These are phyloP conservation scores for Mycena chlorophos DNA, from an alignment of 768 basidiomycete species.

Conservation along the genomic window DNA sequence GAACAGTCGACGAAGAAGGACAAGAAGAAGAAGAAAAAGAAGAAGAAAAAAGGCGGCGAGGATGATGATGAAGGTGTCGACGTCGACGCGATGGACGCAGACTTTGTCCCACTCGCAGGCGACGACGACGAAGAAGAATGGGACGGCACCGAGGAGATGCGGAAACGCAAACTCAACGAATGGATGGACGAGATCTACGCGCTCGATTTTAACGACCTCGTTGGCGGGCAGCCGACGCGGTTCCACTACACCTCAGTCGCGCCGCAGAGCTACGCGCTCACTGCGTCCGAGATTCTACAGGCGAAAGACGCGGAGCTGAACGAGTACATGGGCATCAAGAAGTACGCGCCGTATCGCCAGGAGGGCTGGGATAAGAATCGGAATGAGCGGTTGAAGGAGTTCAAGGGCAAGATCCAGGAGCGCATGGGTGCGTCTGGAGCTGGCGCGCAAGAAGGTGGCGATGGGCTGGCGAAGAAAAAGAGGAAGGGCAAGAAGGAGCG, in stretches of 20 bases:
- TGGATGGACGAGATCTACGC: slow-evolving; percentile 91
- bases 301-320: slow-evolving; percentile 94
- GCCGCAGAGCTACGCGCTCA: slow-evolving; percentile 64
- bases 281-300: slow-evolving; percentile 83
- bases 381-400: slow-evolving; percentile 65
- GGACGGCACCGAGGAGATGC: slow-evolving; percentile 89
- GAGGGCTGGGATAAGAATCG: slow-evolving; percentile 66
- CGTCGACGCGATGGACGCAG: slow-evolving; percentile 53
- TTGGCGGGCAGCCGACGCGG: slow-evolving; percentile 85
- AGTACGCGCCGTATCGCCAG: slow-evolving; percentile 86
- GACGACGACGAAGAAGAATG: slow-evolving; percentile 66
- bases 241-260: slow-evolving; percentile 86
- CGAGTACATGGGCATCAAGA: slow-evolving; percentile 84
- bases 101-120: slow-evolving; percentile 33
- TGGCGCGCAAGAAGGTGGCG: slow-evolving; percentile 6
- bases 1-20: slow-evolving; percentile 45
- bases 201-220: slow-evolving; percentile 95
- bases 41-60: slow-evolving; percentile 37
- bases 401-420: slow-evolving; percentile 61
- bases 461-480: slow-evolving; percentile 16
- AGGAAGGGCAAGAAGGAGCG: slow-evolving; percentile 22
- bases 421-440: slow-evolving; percentile 39
- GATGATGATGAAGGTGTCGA: slow-evolving; percentile 59
- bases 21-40: slow-evolving; percentile 59
- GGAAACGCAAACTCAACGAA: slow-evolving; percentile 77